phyloP scores from a whole-genome alignment of 75 land plant genomes.

The Sequoiadendron giganteum region DNA sequence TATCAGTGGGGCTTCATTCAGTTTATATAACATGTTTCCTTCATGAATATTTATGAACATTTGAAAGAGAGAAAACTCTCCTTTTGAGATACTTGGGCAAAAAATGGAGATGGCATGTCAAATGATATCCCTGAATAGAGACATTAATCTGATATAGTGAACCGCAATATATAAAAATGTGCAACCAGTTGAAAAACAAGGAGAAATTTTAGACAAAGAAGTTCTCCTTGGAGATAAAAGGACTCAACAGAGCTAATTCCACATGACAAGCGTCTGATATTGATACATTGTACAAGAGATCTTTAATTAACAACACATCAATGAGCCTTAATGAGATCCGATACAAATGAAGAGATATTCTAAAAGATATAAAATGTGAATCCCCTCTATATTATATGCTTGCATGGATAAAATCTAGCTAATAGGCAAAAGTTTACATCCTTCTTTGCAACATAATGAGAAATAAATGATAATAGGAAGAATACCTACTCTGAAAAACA shows the following conservation, averaged over 20 bases:
- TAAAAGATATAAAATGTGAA: background rate
- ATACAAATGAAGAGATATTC: background rate
- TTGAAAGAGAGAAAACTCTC: background rate
- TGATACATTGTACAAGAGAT: background rate
- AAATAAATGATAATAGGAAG: too few species aligned
- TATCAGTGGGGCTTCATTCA: background rate
- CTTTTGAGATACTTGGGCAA: slow-evolving; percentile 12
- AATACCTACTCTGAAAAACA: background rate
- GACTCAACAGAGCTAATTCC: background rate
- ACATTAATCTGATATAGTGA: background rate
- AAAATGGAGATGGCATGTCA: background rate
- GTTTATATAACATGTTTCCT: background rate
- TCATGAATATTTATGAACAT: slow-evolving; percentile 7
- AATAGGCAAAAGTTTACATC: background rate
- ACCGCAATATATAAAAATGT: background rate
- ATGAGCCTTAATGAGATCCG: background rate
- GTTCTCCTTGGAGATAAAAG: background rate
- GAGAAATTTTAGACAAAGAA: background rate
- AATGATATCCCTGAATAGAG: background rate
- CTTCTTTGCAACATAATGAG: background rate
- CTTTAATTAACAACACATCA: background rate
- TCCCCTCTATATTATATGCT: background rate
- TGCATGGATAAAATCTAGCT: background rate
- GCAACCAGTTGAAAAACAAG: background rate
- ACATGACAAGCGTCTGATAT: background rate